These are phyloP conservation scores for Linnemannia elongata DNA, from an alignment of 192 early-diverging fungal genomes.

Conservation along the genomic window DNA sequence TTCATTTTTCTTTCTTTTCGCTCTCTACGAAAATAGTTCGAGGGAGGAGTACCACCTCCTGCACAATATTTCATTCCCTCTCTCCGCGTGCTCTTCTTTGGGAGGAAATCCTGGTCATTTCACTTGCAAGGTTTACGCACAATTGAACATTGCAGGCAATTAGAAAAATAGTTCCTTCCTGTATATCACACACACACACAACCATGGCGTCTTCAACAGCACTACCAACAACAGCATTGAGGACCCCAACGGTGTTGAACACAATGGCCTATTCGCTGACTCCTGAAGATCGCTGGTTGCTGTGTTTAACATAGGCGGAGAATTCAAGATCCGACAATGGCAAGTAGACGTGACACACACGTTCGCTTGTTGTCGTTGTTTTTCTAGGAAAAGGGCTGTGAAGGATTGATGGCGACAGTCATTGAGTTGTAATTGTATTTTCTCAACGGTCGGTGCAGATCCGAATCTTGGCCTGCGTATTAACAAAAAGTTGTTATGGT, in stretches of 20 bases:
- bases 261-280: background rate
- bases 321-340: background rate
- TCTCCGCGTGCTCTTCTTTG: background rate
- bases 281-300: background rate
- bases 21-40: conserved; percentile 1
- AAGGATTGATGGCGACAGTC: background rate
- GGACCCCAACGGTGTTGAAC: background rate
- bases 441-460: background rate
- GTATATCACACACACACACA: too few relatives aligned
- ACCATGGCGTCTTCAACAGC: too few relatives aligned
- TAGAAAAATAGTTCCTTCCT: too few relatives aligned
- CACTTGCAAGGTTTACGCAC: background rate
- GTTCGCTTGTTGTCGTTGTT: background rate
- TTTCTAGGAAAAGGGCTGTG: background rate
- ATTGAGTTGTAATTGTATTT: background rate
- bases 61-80: background rate
- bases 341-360: background rate
- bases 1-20: background rate
- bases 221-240: too few relatives aligned
- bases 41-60: background rate
- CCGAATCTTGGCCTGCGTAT: background rate
- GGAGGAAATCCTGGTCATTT: background rate
- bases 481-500: background rate
- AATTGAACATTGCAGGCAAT: background rate
- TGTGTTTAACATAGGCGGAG: background rate